These are phyloP conservation scores for Colletotrichum tabaci DNA, from an alignment of 2,329 filamentous ascomycete genomes.

Conservation along the genomic window DNA sequence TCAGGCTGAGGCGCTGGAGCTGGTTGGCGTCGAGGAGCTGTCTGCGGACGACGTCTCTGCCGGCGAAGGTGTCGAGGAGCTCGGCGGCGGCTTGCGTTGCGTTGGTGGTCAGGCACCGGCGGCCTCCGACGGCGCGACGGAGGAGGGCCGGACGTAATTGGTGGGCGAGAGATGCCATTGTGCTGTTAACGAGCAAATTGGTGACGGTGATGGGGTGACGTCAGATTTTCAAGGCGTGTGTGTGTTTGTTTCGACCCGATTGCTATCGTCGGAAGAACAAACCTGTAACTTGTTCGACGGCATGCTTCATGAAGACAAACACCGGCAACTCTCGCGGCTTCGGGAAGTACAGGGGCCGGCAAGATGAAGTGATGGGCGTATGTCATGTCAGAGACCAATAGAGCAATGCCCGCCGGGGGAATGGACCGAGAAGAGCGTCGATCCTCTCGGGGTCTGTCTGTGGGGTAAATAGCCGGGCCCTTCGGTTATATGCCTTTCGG, in stretches of 20 bases:
- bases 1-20: conserved; percentile 72
- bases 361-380: background rate
- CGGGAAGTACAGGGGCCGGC: background rate
- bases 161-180: conserved; percentile 10
- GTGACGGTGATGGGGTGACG: background rate
- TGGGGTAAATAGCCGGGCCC: conserved; percentile 7
- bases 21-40: conserved; percentile 75
- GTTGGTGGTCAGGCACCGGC: conserved; percentile 9
- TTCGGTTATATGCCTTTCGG: conserved; percentile 33
- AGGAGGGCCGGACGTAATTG: conserved; percentile 4
- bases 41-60: conserved; percentile 47
- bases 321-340: no score
- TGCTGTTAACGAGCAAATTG: background rate
- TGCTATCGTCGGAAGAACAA: no score
- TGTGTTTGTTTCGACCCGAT: no score
- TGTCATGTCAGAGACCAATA: no score
- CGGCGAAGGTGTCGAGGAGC: conserved; percentile 51
- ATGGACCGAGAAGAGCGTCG: conserved; percentile 1
- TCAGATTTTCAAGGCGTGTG: background rate
- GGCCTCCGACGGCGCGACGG: background rate
- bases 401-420: conserved; percentile 5
- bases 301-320: background rate
- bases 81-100: conserved; percentile 47
- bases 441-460: background rate
- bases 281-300: background rate